Evolutionary conservation across 2,329 filamentous ascomycete species (phyloP), one percentile per base, ranked within the genome.

Genomic region (Alternaria viburni): DNA sequence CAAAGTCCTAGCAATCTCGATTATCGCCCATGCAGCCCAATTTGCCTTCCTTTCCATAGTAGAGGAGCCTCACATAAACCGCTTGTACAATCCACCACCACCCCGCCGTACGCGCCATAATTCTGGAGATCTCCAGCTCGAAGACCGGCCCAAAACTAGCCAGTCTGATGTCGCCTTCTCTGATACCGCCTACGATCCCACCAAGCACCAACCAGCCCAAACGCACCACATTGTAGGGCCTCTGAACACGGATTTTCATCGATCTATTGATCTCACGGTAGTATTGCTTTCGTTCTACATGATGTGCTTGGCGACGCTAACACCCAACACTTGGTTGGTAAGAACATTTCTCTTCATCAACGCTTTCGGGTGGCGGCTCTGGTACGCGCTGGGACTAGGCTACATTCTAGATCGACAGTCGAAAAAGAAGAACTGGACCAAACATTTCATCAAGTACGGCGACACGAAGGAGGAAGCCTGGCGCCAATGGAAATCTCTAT

Each of bases 41-140:
- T 95, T 99, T 80, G 90, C 90, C 64, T 99, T 99, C 83, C 86
- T 99, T 68, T 89, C 93, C 57, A 85, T 93, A 64, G 93, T 99
- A 68, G 96, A 99, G 83, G 97, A 96, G 75, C 96, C 96, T 56
- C 96, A 99, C 77, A 99, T 99, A 81, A 93, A 98, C 75, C 96
- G 96, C 84, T 97, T 90, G 4, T 99, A 99, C 85, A 97, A 97
- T 77, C 89, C 93, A 32, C 94, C 94, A 55, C 87, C 92, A 46
- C 92, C 93, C 63, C 92, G 93, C 66, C 83, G 83, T 79, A 91
- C 89, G 80, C 81, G 77, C 77, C 74, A 79, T 72, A 70, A 74
- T 62, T 75, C 70, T 67, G 80, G 81, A 68, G 74, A 77, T 49
- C 74, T 80, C 56, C 72, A 66, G 77, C 77, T 76, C 71, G 81